These are phyloP conservation scores for Mycosphaerella sp. DNA, from an alignment of 2,329 filamentous ascomycete species.

Conservation along the genomic window DNA sequence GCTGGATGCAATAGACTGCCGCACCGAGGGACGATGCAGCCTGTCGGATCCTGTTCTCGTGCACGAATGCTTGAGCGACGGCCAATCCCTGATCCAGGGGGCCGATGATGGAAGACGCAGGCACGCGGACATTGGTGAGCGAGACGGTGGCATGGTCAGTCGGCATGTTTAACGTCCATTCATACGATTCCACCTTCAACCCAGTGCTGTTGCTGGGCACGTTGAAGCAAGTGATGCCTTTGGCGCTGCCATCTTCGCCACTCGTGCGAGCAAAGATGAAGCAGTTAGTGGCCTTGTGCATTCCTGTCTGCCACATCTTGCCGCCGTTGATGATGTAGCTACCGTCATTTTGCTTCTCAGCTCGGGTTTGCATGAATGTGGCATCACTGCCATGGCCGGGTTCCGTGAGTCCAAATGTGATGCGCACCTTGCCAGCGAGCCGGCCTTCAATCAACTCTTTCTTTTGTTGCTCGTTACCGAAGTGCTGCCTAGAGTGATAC, in stretches of 20 bases:
- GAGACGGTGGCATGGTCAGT: slow-evolving; percentile 59
- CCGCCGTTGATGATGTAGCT: slow-evolving; percentile 51
- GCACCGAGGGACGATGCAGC: slow-evolving; percentile 56
- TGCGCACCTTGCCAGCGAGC: slow-evolving; percentile 49
- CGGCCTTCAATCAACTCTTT: slow-evolving; percentile 48
- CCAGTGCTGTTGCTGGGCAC: slow-evolving; percentile 50
- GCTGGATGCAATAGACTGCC: slow-evolving; percentile 54
- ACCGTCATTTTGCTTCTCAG: slow-evolving; percentile 42
- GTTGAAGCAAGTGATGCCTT: slow-evolving; percentile 57
- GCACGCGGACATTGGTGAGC: slow-evolving; percentile 53
- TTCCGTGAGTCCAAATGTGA: slow-evolving; percentile 59
- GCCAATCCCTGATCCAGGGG: slow-evolving; percentile 50
- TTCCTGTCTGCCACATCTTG: slow-evolving; percentile 62
- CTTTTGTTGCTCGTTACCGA: slow-evolving; percentile 52
- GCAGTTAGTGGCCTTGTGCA: slow-evolving; percentile 57
- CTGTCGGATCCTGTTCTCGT: slow-evolving; percentile 61
- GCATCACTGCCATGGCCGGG: slow-evolving; percentile 58
- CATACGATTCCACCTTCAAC: slow-evolving; percentile 51
- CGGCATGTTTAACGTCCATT: slow-evolving; percentile 63
- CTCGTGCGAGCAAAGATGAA: slow-evolving; percentile 56
- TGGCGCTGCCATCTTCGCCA: slow-evolving; percentile 47
- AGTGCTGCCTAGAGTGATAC: slow-evolving; percentile 46
- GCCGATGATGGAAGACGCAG: slow-evolving; percentile 49
- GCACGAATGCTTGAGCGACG: slow-evolving; percentile 59
- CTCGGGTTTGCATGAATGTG: slow-evolving; percentile 55